Percentiles rank a stretch among this genome's conserved stretches.
phyloP scores from a whole-genome alignment of 1,284 basidiomycete species.

The Meripilus lineatus region DNA sequence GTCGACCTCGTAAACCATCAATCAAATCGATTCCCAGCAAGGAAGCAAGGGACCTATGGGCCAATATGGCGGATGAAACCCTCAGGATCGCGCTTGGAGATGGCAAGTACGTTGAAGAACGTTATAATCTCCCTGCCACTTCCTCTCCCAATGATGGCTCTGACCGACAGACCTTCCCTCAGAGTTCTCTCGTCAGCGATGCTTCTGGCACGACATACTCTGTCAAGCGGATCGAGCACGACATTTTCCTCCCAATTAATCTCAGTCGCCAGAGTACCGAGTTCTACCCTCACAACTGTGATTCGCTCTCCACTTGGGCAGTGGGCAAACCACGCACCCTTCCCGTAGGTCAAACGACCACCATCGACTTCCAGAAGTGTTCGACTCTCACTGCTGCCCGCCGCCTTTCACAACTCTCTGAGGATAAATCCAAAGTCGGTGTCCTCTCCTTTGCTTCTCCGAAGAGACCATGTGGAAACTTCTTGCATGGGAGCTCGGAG shows the following conservation, averaged over 20 bases:
- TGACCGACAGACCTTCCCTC: constrained; percentile 5
- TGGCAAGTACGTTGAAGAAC: constrained; percentile 42
- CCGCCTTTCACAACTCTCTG: constrained; percentile 13
- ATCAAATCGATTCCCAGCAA: constrained; percentile 4
- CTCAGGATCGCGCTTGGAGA: constrained; percentile 36
- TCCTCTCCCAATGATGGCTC: constrained; percentile 18
- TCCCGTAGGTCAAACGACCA: constrained; percentile 14
- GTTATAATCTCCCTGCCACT: constrained; percentile 19
- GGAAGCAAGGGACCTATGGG: constrained; percentile 22
- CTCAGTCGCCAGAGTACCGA: constrained; percentile 35
- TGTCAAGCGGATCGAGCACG: constrained; percentile 23
- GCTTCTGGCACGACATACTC: constrained; percentile 5
- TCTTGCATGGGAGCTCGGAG: constrained; percentile 41
- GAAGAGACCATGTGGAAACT: constrained; percentile 43
- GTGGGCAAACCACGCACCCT: constrained; percentile 9
- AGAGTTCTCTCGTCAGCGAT: constrained; percentile 13
- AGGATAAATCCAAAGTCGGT: constrained; percentile 27
- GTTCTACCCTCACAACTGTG: constrained; percentile 36
- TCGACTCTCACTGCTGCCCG: constrained; percentile 33
- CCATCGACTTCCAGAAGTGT: constrained; percentile 26
- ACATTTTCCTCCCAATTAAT: constrained; percentile 34
- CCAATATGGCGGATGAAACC: constrained; percentile 35
- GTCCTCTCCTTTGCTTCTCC: constrained; percentile 44
- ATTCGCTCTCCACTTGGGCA: constrained; percentile 32
- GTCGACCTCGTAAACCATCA: not conserved